Evolutionary conservation across 139 green algal genomes (phyloP), one percentile per base, ranked within the genome.

Genomic region (Coelastrella sp.): DNA sequence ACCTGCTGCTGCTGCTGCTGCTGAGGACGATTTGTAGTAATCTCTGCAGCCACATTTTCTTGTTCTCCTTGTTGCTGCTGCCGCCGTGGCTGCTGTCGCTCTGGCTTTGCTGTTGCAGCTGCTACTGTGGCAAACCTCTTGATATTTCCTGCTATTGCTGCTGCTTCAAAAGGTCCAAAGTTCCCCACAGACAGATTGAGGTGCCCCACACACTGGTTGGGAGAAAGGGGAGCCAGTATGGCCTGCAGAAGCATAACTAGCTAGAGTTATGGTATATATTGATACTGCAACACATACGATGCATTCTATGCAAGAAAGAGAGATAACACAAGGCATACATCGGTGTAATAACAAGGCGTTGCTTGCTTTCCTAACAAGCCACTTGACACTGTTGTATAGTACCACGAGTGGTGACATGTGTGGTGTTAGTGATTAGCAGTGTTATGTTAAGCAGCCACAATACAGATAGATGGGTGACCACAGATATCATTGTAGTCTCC

Each of bases 161-260:
- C 71, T 48, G 73, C 32, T 50, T 81, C 73, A 37, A 51, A 81
- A 2, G 50, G 73, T n/a, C 73, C 50, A 67, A 81, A 81, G 73
- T 48, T 67, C 27, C 73, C 38, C 21, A 57, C 73, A 27, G 73
- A 21, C 73, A 81, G 50, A 30, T 81, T 81, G 73, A 81, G 30
- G 5, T 67, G 35, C 15, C 21, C 35, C 27, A 81, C 73, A 21
- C 23, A 27, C 35, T 68, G 73, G 11, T 57, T 7, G 32, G 50
- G 21, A 7, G 48, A 32, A 17, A 81, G 73, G 1, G 50, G 73
- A 9, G 73, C 15, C 6, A 81, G 45, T 3, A 81, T 51, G 5
- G 25, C 71, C 71, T 79, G 41, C 17, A 11, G 9, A n/a, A 19
- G 19, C 34, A 41, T n/a, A 76, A 27, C 5, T 27, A 25, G 63